These are phyloP conservation scores for Porphyrellus cyaneotinctus DNA, from an alignment of 768 basidiomycete genomes.

Conservation along the genomic window DNA sequence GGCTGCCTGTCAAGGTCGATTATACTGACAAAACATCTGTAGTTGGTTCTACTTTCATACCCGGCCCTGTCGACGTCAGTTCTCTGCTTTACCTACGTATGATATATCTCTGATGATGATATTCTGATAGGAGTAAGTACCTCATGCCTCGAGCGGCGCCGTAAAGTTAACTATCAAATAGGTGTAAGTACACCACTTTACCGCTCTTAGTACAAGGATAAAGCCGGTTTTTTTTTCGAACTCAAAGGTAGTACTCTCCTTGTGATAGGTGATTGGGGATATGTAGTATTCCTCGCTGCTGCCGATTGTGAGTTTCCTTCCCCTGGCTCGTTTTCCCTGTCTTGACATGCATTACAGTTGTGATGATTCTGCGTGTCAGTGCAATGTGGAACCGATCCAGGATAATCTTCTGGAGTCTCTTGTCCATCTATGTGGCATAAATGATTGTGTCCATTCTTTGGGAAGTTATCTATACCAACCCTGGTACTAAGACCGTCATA, in stretches of 20 bases:
- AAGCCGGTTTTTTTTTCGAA: too few species aligned
- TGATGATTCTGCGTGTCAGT: slow-evolving; percentile 19
- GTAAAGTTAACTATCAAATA: neutral
- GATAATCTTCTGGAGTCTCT: neutral
- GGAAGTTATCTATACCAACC: neutral
- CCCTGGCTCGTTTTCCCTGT: neutral
- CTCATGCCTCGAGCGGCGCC: neutral
- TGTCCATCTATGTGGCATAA: neutral
- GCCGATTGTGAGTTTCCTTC: slow-evolving; percentile 12
- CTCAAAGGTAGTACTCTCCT: neutral
- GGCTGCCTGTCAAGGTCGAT: neutral
- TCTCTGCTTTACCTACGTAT: neutral
- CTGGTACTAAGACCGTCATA: neutral
- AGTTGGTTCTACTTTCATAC: slow-evolving; percentile 5
- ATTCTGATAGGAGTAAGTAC: slow-evolving; percentile 3
- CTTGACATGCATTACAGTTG: slow-evolving; percentile 2
- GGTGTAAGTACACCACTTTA: slow-evolving; percentile 4
- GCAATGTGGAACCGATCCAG: slow-evolving; percentile 15
- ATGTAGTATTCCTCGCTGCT: slow-evolving; percentile 9
- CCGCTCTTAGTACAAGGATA: too few species aligned
- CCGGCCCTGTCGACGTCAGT: slow-evolving; percentile 8
- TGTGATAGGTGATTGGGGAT: slow-evolving; percentile 6
- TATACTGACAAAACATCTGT: neutral
- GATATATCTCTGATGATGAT: neutral
- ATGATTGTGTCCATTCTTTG: neutral